Percentiles rank a stretch among this genome's conserved stretches.
Evolutionary conservation across 1,284 basidiomycete genomes (phyloP).

Genomic region (Fomitopsis palustris): DNA sequence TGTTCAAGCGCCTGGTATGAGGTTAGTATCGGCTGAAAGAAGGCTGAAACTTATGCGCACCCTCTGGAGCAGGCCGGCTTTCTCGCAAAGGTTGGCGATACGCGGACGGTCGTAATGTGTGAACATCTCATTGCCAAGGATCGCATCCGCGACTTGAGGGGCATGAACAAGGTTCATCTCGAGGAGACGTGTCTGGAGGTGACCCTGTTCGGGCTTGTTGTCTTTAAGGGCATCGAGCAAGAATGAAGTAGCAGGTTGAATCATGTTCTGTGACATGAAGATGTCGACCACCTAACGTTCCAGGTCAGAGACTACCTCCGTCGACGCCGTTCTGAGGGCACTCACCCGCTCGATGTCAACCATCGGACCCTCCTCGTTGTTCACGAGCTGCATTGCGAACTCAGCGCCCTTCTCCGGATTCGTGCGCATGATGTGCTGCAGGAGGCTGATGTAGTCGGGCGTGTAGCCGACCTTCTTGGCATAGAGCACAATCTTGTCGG

Average conservation of each 20-base stretch:
- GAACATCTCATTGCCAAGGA: conserved; percentile 99
- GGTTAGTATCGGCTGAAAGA: conserved; percentile 14
- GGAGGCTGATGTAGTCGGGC: conserved; percentile 92
- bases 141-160: conserved; percentile 98
- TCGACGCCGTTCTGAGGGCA: conserved; percentile 7
- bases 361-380: conserved; percentile 90
- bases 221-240: conserved; percentile 98
- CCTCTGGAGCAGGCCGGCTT: conserved; percentile 93
- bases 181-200: conserved; percentile 92
- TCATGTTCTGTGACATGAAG: conserved; percentile 99
- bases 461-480: conserved; percentile 96
- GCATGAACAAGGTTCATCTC: conserved; percentile 99
- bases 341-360: conserved; percentile 90
- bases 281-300: conserved; percentile 83
- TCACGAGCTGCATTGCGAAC: conserved; percentile 93
- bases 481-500: conserved; percentile 97
- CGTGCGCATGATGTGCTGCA: conserved; percentile 96
- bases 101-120: conserved; percentile 95
- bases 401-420: conserved; percentile 99
- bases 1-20: conserved; percentile 84
- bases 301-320: conserved; percentile 2
- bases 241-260: conserved; percentile 99
- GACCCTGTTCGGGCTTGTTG: conserved; percentile 97
- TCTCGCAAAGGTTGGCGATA: conserved; percentile 98
- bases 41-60: conserved; percentile 38